These are phyloP conservation scores for Tephrocybe sp. DNA, from an alignment of 768 basidiomycete species.

Conservation along the genomic window DNA sequence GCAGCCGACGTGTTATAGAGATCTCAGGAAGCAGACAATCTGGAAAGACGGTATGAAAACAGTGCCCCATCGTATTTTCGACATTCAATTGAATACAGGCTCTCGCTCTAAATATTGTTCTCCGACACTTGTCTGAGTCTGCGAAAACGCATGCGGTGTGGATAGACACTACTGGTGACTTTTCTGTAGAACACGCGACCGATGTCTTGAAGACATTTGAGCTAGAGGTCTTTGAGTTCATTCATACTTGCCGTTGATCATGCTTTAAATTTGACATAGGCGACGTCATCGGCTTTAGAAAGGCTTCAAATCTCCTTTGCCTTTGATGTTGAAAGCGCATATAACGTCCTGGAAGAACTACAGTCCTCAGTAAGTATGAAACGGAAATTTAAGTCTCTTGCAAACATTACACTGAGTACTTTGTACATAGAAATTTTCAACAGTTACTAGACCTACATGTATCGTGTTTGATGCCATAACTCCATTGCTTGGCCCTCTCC, in stretches of 20 bases:
- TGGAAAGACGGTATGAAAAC: constrained; percentile 62
- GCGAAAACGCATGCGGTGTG: constrained; percentile 47
- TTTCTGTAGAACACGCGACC: constrained; percentile 48
- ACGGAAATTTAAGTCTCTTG: constrained; percentile 14
- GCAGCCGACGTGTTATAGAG: constrained; percentile 56
- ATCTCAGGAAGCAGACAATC: constrained; percentile 63
- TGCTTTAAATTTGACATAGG: constrained; percentile 18
- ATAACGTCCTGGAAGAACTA: constrained; percentile 47
- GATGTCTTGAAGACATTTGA: constrained; percentile 30
- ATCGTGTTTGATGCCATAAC: constrained; percentile 69
- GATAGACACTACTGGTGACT: constrained; percentile 73
- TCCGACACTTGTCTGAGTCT: constrained; percentile 45
- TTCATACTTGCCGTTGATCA: background rate
- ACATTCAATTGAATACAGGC: constrained; percentile 35
- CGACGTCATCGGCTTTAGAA: constrained; percentile 37
- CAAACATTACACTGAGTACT: constrained; percentile 4
- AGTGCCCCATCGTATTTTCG: background rate
- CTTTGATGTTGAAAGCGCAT: constrained; percentile 54
- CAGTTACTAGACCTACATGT: constrained; percentile 29
- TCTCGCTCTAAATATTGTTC: constrained; percentile 55
- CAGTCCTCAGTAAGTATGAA: constrained; percentile 24
- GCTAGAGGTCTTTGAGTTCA: constrained; percentile 19
- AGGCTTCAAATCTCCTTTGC: constrained; percentile 57
- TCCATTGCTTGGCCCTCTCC: constrained; percentile 55
- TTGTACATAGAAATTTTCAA: constrained; percentile 1